phyloP scores from a whole-genome alignment of 2,329 filamentous ascomycete species.

The Hypoxylon sp. region DNA sequence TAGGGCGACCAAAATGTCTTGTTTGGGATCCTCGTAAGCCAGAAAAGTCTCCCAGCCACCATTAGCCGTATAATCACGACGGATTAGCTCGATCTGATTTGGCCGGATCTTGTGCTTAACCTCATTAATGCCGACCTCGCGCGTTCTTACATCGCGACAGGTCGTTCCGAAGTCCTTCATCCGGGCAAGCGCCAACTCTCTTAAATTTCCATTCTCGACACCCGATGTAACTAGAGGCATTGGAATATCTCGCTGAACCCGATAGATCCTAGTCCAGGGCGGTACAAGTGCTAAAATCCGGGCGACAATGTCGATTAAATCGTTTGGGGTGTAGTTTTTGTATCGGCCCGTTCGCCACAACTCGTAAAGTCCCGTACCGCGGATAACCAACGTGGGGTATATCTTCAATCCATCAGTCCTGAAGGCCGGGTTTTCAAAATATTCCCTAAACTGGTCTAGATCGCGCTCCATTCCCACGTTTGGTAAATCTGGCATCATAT shows the following conservation, averaged over 20 bases:
- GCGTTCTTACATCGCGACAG: slow-evolving; percentile 94
- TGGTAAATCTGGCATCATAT: slow-evolving; percentile 99
- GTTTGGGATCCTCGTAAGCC: slow-evolving; percentile 97
- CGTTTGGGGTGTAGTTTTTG: slow-evolving; percentile 99
- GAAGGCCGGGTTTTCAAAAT: slow-evolving; percentile 97
- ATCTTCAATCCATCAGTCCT: slow-evolving; percentile 98
- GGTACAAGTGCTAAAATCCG: slow-evolving; percentile 95
- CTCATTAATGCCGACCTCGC: slow-evolving; percentile 98
- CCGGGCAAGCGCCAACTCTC: slow-evolving; percentile 91
- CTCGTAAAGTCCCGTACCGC: slow-evolving; percentile 96
- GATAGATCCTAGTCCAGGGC: slow-evolving; percentile 98
- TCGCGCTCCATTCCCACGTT: slow-evolving; percentile 99
- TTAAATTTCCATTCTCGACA: slow-evolving; percentile 96
- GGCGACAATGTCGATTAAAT: slow-evolving; percentile 93
- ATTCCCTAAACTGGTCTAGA: slow-evolving; percentile 95
- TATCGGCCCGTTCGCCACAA: slow-evolving; percentile 97
- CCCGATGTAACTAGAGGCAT: slow-evolving; percentile 99
- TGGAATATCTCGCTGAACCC: slow-evolving; percentile 98
- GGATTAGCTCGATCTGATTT: slow-evolving; percentile 94
- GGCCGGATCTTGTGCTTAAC: slow-evolving; percentile 99
- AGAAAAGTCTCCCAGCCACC: slow-evolving; percentile 99
- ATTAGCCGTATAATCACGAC: slow-evolving; percentile 94
- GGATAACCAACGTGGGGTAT: slow-evolving; percentile 96
- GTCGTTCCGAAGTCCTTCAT: slow-evolving; percentile 99
- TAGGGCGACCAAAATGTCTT: slow-evolving; percentile 95